Evolutionary conservation across 441 rosid genomes (phyloP).

Genomic region (Melastoma candidum): DNA sequence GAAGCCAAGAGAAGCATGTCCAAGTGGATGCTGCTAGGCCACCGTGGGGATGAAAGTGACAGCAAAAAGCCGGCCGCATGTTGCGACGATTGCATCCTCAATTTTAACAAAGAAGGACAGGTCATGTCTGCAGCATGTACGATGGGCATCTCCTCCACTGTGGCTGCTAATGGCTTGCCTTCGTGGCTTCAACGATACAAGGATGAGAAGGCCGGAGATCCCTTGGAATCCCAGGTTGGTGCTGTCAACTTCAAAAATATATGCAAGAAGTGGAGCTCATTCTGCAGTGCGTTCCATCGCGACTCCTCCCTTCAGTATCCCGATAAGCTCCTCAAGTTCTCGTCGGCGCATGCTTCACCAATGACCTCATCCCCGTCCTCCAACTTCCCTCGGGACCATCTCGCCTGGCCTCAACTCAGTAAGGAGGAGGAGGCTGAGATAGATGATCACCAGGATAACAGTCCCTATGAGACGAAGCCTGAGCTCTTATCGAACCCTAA

Average conservation of each 20-base stretch:
- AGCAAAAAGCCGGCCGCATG: constrained; percentile 24
- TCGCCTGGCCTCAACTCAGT: constrained; percentile 19
- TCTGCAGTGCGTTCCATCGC: constrained; percentile 50
- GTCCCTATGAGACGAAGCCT: constrained; percentile 3
- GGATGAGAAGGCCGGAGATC: constrained; percentile 27
- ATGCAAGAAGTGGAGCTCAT: constrained; percentile 50
- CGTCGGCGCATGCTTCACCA: constrained; percentile 50
- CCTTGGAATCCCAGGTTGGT: constrained; percentile 15
- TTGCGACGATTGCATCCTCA: constrained; percentile 38
- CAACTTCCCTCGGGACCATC: constrained; percentile 33
- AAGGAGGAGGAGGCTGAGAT: neutral
- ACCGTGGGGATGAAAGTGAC: constrained; percentile 17
- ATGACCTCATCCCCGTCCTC: constrained; percentile 26
- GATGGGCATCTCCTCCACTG: constrained; percentile 17
- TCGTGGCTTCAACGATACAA: constrained; percentile 55
- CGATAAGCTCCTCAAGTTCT: constrained; percentile 42
- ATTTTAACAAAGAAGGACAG: constrained; percentile 36
- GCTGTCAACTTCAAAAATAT: constrained; percentile 44
- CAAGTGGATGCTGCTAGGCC: constrained; percentile 21
- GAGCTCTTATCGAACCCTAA: constrained; percentile 25
- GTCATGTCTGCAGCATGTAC: constrained; percentile 15
- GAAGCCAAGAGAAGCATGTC: constrained; percentile 25
- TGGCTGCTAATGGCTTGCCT: constrained; percentile 30
- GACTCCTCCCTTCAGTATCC: constrained; percentile 23
- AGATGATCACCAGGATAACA: constrained; percentile 1